Percentiles rank a stretch among this genome's conserved stretches.
Conservation (phyloP, 1,139 yeast genomes). For the Spathaspora jeffriesii region DNA sequence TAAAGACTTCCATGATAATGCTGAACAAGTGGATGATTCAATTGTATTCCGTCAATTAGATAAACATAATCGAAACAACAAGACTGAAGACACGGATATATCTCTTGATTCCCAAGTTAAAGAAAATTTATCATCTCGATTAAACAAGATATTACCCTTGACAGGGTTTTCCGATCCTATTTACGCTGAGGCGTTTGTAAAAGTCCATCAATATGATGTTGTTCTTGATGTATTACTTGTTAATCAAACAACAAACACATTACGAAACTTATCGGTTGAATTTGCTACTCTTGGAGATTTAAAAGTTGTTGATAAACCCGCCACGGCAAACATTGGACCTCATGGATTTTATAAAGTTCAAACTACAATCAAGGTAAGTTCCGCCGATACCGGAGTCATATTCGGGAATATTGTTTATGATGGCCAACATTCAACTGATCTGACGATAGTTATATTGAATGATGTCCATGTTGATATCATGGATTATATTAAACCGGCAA, state of each 20-base stretch:
- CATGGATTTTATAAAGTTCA: conserved; percentile 93
- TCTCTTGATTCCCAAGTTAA: conserved; percentile 46
- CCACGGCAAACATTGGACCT: conserved; percentile 93
- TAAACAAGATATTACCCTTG: conserved; percentile 86
- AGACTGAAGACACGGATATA: conserved; percentile 49
- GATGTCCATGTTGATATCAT: conserved; percentile 96
- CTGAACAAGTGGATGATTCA: conserved; percentile 83
- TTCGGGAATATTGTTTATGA: conserved; percentile 97
- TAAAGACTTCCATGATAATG: conserved; percentile 62
- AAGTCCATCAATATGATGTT: conserved; percentile 95
- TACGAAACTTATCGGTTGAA: conserved; percentile 91
- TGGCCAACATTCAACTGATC: conserved; percentile 92
- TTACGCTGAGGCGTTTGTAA: conserved; percentile 95
- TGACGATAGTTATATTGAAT: conserved; percentile 86
- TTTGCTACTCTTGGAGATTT: conserved; percentile 96
- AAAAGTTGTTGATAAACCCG: conserved; percentile 91
- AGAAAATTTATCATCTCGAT: conserved; percentile 71
- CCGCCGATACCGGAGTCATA: conserved; percentile 97
- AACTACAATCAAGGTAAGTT: conserved; percentile 89
- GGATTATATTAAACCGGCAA: conserved; percentile 97
- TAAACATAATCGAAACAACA: conserved; percentile 37
- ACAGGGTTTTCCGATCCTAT: conserved; percentile 99
- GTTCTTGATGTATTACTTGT: conserved; percentile 92
- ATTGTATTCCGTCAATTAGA: conserved; percentile 83
- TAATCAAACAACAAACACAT: conserved; percentile 89